phyloP scores from a whole-genome alignment of 164 flowering plant genomes.

The Protea cynaroides region DNA sequence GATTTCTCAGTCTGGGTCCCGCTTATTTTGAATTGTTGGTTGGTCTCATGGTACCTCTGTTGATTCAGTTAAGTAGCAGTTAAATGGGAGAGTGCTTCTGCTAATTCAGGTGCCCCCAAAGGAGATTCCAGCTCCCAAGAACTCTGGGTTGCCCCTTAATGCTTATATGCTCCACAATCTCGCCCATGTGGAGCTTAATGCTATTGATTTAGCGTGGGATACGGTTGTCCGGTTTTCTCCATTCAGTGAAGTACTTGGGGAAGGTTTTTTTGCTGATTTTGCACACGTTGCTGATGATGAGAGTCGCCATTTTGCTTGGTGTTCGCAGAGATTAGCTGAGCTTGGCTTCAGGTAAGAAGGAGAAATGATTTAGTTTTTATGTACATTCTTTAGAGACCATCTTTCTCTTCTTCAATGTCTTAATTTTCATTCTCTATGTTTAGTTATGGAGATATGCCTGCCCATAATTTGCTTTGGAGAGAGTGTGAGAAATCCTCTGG shows the following conservation, averaged over 20 bases:
- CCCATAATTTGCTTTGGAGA: constrained; percentile 95
- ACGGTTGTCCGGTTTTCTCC: constrained; percentile 95
- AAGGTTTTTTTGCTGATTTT: constrained; percentile 85
- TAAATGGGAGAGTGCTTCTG: background rate
- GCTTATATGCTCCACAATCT: constrained; percentile 95
- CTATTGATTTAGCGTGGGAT: constrained; percentile 98
- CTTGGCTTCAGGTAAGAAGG: constrained; percentile 77
- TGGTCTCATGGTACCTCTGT: background rate
- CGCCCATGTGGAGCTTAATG: constrained; percentile 97
- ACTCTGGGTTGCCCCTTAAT: constrained; percentile 83
- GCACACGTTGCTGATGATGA: constrained; percentile 98
- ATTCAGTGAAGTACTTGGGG: constrained; percentile 55
- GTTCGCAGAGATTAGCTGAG: constrained; percentile 84
- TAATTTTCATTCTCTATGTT: background rate
- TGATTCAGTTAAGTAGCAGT: background rate
- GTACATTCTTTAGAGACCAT: background rate
- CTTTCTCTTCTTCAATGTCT: background rate
- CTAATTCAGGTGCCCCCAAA: constrained; percentile 66
- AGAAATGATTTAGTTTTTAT: background rate
- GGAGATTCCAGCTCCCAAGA: constrained; percentile 84
- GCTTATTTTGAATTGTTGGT: background rate
- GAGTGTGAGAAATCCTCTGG: constrained; percentile 86
- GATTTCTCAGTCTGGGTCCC: background rate
- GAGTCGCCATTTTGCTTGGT: constrained; percentile 96
- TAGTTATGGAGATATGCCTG: constrained; percentile 98